A percentile compares a stretch with the other conserved stretches of the same genome.
phyloP scores from a whole-genome alignment of 2,329 filamentous ascomycete species.

The Ciborinia camelliae region DNA sequence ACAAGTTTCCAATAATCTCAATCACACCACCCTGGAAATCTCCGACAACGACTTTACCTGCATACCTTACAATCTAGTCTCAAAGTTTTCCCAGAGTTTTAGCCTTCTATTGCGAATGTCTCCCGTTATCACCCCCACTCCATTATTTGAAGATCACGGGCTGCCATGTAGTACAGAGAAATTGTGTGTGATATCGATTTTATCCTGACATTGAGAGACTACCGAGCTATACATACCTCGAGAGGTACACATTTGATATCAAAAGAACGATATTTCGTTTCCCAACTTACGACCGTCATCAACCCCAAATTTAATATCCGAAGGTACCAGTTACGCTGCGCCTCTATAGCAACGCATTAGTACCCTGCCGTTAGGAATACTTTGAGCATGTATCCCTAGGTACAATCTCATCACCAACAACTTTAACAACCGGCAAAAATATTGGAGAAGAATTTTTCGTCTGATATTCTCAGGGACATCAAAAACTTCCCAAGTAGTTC shows the following conservation, averaged over 20 bases:
- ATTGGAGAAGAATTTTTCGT: background rate
- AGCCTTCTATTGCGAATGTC: constrained; percentile 25
- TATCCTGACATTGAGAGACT: constrained; percentile 24
- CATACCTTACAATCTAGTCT: background rate
- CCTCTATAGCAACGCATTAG: constrained; percentile 5
- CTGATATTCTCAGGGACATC: background rate
- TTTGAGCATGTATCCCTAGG: background rate
- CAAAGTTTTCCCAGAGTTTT: constrained; percentile 12
- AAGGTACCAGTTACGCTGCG: background rate
- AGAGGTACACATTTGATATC: constrained; percentile 6
- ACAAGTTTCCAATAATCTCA: background rate
- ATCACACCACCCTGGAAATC: background rate
- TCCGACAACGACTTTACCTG: background rate
- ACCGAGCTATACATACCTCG: background rate
- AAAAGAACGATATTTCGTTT: background rate
- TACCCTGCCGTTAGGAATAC: background rate
- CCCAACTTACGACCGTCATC: background rate
- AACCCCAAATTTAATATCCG: background rate
- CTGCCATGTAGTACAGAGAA: constrained; percentile 30
- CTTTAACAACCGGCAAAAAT: constrained; percentile 10
- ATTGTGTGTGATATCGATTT: constrained; percentile 24
- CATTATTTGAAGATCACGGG: constrained; percentile 26
- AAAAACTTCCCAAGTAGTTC: constrained; percentile 4
- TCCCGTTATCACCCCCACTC: constrained; percentile 18
- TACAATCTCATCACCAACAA: background rate